These are phyloP conservation scores for Thuja plicata DNA, from an alignment of 83 land plant genomes.

Conservation along the genomic window DNA sequence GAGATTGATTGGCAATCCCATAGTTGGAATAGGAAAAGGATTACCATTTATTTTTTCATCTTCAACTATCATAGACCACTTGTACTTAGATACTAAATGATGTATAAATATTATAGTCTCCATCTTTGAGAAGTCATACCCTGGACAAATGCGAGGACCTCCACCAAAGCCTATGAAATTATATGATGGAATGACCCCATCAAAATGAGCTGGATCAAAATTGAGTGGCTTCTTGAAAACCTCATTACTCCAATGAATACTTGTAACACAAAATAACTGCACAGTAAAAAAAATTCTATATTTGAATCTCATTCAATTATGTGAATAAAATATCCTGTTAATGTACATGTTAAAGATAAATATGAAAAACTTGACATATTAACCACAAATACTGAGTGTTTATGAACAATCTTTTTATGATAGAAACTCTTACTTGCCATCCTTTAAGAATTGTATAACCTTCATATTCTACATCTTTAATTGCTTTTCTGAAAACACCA, in stretches of 20 bases:
- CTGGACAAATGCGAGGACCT: conserved; percentile 50
- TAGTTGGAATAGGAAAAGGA: conserved; percentile 43
- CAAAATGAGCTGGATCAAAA: conserved; percentile 48
- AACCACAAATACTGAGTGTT: too few species aligned
- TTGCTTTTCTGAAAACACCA: background rate
- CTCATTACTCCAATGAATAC: conserved; percentile 30
- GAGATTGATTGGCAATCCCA: conserved; percentile 39
- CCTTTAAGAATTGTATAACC: conserved; percentile 36
- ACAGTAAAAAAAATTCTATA: too few species aligned
- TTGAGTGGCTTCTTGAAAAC: conserved; percentile 31
- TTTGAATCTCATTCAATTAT: too few species aligned
- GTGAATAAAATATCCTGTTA: too few species aligned
- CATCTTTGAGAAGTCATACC: conserved; percentile 39
- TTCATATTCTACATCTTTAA: conserved; percentile 24
- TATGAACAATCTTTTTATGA: too few species aligned
- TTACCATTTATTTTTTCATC: conserved; percentile 34
- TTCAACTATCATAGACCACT: conserved; percentile 34
- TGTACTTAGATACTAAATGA: conserved; percentile 30
- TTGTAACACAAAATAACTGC: conserved; percentile 28
- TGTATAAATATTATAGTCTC: conserved; percentile 41
- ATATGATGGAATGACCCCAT: conserved; percentile 15
- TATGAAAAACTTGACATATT: too few species aligned
- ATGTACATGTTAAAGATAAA: too few species aligned
- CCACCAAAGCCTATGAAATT: conserved; percentile 51
- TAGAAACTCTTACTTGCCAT: conserved; percentile 33